Conservation (phyloP, 371 early-diverging fungal genomes). For the Chytridium lagenaria region DNA sequence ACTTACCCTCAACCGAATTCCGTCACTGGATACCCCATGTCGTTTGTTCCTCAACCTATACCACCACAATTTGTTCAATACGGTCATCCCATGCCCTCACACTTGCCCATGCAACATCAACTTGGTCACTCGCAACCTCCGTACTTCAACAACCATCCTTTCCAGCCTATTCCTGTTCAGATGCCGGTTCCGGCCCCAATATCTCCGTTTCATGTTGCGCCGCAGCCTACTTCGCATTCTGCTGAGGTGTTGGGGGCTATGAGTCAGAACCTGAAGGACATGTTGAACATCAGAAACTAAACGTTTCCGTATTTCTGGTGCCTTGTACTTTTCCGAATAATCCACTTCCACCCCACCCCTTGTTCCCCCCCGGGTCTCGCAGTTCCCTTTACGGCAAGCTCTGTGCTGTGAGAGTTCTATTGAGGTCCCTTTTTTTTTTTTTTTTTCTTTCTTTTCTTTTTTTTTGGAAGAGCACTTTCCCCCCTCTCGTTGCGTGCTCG, state of each 20-base stretch:
- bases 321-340: neutral
- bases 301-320: neutral
- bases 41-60: neutral
- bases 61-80: neutral
- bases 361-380: too few relatives aligned
- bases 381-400: too few relatives aligned
- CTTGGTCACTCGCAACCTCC: neutral
- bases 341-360: too few relatives aligned
- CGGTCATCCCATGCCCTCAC: too few relatives aligned
- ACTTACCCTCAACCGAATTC: neutral
- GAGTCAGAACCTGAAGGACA: conserved; percentile 14
- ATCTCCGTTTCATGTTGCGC: neutral
- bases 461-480: too few relatives aligned
- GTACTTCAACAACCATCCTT: conserved; percentile 4
- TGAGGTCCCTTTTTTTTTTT: neutral
- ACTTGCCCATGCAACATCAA: too few relatives aligned
- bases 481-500: too few relatives aligned
- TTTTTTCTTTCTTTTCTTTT: neutral
- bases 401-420: neutral
- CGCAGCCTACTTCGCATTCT: neutral
- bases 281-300: conserved; percentile 1
- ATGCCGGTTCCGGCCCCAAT: neutral
- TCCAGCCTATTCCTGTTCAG: neutral
- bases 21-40: neutral
- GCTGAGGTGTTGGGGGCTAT: neutral